Evolutionary conservation across 2,329 filamentous ascomycete genomes (phyloP).

Genomic region (Trichophyton benhamiae): DNA sequence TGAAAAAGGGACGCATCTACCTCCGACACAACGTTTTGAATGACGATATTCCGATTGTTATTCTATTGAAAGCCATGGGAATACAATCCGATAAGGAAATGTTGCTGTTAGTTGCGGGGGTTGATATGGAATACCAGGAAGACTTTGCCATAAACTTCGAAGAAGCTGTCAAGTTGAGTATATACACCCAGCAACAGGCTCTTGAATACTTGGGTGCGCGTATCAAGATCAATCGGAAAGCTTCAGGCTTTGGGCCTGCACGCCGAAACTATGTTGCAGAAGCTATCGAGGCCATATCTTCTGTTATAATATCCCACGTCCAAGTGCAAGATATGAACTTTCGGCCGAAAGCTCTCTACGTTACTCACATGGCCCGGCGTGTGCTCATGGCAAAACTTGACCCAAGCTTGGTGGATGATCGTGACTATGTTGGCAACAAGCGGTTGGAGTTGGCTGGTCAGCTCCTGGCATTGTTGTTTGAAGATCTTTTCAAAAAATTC

Average conservation of each 20-base stretch:
- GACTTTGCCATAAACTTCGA: slow-evolving; percentile 94
- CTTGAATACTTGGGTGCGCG: slow-evolving; percentile 80
- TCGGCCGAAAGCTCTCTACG: slow-evolving; percentile 89
- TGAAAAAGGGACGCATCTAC: slow-evolving; percentile 85
- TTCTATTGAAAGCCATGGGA: slow-evolving; percentile 84
- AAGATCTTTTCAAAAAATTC: slow-evolving; percentile 96
- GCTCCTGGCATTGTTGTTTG: slow-evolving; percentile 83
- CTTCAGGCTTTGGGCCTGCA: slow-evolving; percentile 39
- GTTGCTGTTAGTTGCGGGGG: slow-evolving; percentile 75
- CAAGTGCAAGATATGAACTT: slow-evolving; percentile 86
- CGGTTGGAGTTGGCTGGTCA: slow-evolving; percentile 88
- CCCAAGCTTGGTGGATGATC: slow-evolving; percentile 78
- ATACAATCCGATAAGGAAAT: slow-evolving; percentile 93
- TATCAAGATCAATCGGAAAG: slow-evolving; percentile 72
- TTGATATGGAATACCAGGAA: slow-evolving; percentile 81
- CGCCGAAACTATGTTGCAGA: slow-evolving; percentile 78
- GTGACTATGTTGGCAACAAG: slow-evolving; percentile 98
- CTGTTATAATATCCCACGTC: slow-evolving; percentile 89
- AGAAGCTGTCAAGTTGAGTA: slow-evolving; percentile 67
- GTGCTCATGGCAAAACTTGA: slow-evolving; percentile 91
- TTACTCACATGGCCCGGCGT: slow-evolving; percentile 93
- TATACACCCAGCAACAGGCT: slow-evolving; percentile 90
- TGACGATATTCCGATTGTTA: slow-evolving; percentile 89
- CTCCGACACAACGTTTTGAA: slow-evolving; percentile 86
- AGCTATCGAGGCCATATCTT: slow-evolving; percentile 81